Conservation (phyloP, 75 land plant species). For the Pinus albicaulis region DNA sequence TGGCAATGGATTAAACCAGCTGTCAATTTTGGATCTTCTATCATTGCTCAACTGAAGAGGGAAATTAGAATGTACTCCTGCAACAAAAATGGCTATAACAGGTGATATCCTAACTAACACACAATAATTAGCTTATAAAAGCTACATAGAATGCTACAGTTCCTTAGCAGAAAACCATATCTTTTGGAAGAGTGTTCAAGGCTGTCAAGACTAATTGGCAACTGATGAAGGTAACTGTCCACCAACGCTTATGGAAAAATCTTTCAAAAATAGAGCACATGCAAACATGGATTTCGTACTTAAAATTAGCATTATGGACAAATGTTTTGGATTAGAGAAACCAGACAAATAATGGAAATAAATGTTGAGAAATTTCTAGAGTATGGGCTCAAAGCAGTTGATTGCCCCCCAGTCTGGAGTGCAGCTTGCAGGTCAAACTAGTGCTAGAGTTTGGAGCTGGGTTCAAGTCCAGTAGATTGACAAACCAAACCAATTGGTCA, state of each 20-base stretch:
- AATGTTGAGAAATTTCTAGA: not conserved
- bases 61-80: not conserved
- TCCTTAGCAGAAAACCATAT: not conserved
- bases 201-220: not conserved
- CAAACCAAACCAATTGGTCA: not conserved
- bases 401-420: not conserved
- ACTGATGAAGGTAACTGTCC: not conserved
- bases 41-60: too few species aligned
- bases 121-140: not conserved
- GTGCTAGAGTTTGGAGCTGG: not conserved
- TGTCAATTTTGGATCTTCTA: too few species aligned
- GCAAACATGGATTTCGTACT: too few species aligned
- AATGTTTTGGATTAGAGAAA: too few species aligned
- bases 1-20: too few species aligned
- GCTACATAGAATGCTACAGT: not conserved
- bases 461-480: not conserved
- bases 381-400: not conserved
- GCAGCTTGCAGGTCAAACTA: not conserved
- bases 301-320: too few species aligned
- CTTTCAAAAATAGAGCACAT: not conserved
- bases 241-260: not conserved
- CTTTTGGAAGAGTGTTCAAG: not conserved
- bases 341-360: too few species aligned
- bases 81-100: not conserved
- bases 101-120: not conserved